Evolutionary conservation across 306 rosid species (phyloP), one percentile per base, ranked within the genome.

Genomic region (Styphnolobium japonicum): DNA sequence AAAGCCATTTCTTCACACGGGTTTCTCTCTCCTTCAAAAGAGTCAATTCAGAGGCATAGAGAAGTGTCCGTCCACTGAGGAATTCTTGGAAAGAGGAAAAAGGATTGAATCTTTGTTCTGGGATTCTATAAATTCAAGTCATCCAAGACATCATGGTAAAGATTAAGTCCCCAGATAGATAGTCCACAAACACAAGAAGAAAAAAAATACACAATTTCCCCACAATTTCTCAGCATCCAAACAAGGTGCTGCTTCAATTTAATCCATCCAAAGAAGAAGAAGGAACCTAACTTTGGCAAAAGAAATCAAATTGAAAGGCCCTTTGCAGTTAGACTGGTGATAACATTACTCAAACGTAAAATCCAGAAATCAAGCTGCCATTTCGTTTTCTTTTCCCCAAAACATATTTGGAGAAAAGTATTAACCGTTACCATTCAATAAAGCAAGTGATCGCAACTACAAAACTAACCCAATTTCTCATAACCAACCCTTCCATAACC

Each of bases 1-100:
- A 82, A 89, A 39, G 89, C 79, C 96, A 89, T 81, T 77, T 79
- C 67, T 73, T 7, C 43, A 11, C 62, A 22, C 25, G 22, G 40
- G 71, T 66, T 53, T 52, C 67, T 67, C 67, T 51, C 16, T 18
- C 52, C 53, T 18, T 27, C 42, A 52, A 60, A 45, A 62, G 75
- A 16, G 40, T 53, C 80, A 36, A 58, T 36, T 42, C 70, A 56
- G 29, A 6, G 31, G 8, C 76, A 58, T 64, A 60, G 10, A 52
- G 25, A 66, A 37, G n/a, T 19, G 36, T 40, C 5, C 39, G 56
- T 74, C 40, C 52, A 45, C 27, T n/a, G n/a, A n/a, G n/a, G n/a
- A n/a, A n/a, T n/a, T n/a, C n/a, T n/a, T n/a, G n/a, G n/a, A n/a
- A n/a, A n/a, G n/a, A n/a, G n/a, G n/a, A n/a, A n/a, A n/a, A n/a